A percentile compares a stretch with the other conserved stretches of the same genome.
Evolutionary conservation across 345 rosid genomes (phyloP).

Genomic region (Turnera subulata): DNA sequence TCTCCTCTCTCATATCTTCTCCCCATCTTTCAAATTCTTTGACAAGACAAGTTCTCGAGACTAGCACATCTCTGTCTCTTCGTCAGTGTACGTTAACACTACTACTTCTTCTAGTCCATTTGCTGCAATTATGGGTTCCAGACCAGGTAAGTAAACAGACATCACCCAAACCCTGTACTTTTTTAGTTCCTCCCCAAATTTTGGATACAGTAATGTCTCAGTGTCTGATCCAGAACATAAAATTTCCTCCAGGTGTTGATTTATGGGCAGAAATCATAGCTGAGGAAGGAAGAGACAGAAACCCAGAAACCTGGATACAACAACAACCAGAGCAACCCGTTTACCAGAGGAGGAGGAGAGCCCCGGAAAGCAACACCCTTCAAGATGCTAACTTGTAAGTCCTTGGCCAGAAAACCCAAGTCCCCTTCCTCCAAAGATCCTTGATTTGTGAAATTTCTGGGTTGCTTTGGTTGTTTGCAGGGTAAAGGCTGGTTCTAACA

Average conservation of each 20-base stretch:
- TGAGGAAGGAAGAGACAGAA: constrained; percentile 6
- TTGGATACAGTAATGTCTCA: no score
- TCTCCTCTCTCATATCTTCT: no score
- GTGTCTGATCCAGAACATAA: no score
- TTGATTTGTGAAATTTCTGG: not conserved
- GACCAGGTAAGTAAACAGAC: no score
- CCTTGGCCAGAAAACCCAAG: not conserved
- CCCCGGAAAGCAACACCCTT: constrained; percentile 21
- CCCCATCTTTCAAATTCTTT: no score
- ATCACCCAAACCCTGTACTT: no score
- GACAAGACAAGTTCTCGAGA: no score
- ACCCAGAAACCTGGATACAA: not conserved
- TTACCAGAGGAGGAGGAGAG: constrained; percentile 54
- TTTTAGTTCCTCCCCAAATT: no score
- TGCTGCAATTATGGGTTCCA: no score
- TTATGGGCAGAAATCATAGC: constrained; percentile 51
- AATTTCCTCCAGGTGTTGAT: constrained; percentile 23
- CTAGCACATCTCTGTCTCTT: no score
- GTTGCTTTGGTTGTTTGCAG: constrained; percentile 15
- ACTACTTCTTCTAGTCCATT: no score
- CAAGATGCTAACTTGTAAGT: constrained; percentile 25
- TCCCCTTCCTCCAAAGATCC: not conserved
- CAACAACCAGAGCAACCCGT: constrained; percentile 29
- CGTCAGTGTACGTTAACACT: no score
- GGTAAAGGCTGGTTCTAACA: constrained; percentile 19